Conservation (phyloP, 352 stramenopile genomes). For the Globisporangium splendens region DNA sequence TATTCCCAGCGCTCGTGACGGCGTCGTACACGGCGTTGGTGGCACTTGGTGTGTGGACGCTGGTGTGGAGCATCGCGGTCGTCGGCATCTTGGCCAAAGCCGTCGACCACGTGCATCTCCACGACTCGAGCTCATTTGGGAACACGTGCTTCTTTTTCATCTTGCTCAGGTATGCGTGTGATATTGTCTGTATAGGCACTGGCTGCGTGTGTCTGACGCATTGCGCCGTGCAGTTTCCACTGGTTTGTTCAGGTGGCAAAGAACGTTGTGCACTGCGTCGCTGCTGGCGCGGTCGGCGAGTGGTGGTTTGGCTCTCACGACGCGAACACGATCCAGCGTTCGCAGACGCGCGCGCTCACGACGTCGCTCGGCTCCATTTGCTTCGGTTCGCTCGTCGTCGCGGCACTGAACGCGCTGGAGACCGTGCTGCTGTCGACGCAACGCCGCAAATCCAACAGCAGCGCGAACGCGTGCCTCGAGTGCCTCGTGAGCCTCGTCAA, state of each 20-base stretch:
- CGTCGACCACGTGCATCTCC: constrained; percentile 22
- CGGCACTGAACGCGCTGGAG: constrained; percentile 59
- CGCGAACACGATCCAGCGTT: constrained; percentile 63
- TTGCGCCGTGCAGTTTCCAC: constrained; percentile 43
- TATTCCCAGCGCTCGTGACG: constrained; percentile 71
- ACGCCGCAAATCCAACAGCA: constrained; percentile 57
- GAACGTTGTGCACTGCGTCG: constrained; percentile 86
- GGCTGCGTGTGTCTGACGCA: not conserved
- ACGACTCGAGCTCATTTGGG: constrained; percentile 61
- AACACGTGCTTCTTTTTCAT: constrained; percentile 85
- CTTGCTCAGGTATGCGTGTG: constrained; percentile 60
- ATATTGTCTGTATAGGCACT: not conserved
- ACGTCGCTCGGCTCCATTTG: constrained; percentile 84
- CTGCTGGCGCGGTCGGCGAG: constrained; percentile 73
- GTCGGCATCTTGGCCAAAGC: constrained; percentile 69
- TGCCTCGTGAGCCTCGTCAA: constrained; percentile 71
- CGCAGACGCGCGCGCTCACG: constrained; percentile 59
- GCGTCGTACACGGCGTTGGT: constrained; percentile 63
- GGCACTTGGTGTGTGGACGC: constrained; percentile 62
- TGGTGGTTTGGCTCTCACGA: constrained; percentile 85
- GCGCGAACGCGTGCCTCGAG: constrained; percentile 78
- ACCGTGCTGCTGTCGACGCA: constrained; percentile 62
- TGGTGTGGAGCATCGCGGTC: constrained; percentile 75
- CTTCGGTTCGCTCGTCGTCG: constrained; percentile 77
- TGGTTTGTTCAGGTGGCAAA: constrained; percentile 85